phyloP scores from a whole-genome alignment of 768 basidiomycete genomes.

The Chiua virens region DNA sequence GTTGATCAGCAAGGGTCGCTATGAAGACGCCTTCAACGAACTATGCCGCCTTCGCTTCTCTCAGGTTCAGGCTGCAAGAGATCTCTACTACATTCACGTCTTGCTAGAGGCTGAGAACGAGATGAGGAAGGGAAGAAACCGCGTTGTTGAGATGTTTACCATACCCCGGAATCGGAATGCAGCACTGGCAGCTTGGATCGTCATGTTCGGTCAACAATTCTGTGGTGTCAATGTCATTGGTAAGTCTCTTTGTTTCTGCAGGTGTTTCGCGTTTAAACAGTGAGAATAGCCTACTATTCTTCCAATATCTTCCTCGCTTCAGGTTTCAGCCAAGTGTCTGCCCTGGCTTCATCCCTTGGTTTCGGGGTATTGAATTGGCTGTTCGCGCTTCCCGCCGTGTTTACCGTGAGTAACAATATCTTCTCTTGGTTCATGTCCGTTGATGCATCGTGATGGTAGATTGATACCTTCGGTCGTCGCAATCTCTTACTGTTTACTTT shows the following conservation, averaged over 20 bases:
- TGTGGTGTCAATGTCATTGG: constrained; percentile 74
- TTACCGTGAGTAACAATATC: constrained; percentile 37
- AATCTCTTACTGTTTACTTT: constrained; percentile 75
- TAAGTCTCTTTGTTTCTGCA: not conserved
- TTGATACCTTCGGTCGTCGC: constrained; percentile 78
- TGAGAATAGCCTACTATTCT: constrained; percentile 68
- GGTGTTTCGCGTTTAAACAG: not conserved
- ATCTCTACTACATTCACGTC: constrained; percentile 76
- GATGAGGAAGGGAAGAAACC: constrained; percentile 52
- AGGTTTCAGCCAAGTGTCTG: constrained; percentile 51
- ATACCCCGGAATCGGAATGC: constrained; percentile 74
- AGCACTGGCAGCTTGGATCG: constrained; percentile 54
- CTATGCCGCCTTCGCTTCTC: constrained; percentile 68
- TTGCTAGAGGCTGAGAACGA: constrained; percentile 66
- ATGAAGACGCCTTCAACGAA: constrained; percentile 63
- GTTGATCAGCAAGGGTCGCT: constrained; percentile 78
- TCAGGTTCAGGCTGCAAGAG: constrained; percentile 76
- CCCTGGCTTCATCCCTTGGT: constrained; percentile 65
- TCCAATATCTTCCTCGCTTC: constrained; percentile 69
- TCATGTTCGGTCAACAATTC: constrained; percentile 85
- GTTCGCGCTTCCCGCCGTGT: constrained; percentile 67
- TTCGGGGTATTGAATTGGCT: constrained; percentile 68
- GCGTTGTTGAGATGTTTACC: constrained; percentile 69
- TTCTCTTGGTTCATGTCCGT: constrained; percentile 6
- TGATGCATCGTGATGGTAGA: constrained; percentile 37